Base-by-base conservation (phyloP, 2,329 filamentous ascomycete species). In the Microascus cirrosus region DNA sequence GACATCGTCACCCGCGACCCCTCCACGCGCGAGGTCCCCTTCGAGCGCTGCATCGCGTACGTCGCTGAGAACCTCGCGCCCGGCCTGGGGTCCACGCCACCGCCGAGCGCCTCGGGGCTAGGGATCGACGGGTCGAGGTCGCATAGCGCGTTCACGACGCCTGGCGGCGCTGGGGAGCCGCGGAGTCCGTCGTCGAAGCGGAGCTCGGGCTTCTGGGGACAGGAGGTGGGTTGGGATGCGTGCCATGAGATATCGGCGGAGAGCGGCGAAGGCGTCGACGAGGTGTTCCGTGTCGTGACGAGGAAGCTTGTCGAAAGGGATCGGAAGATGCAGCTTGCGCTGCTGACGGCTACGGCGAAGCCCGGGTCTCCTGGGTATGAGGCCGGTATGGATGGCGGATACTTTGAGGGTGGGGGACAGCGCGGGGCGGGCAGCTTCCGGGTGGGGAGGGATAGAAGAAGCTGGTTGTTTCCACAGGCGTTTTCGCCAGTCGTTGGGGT, bases 231-330 rank as follows among this genome's bases (percentile, higher is more conserved):
- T 56, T 97, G 93, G 92, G 92, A 96, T 67, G 95, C 91, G 62
- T 97, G 93, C 70, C 94, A 97, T 71, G 94, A 99, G 74, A 93
- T 99, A 67, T 92, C 86, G 64, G 92, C 93, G 54, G 93, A 95
- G 76, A 91, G 87, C 66, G 92, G 92, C 59, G 92, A 96, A 75
- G 93, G 93, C 20, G 92, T 99, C 20, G 94, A 97, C 65, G 94
- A 97, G 72, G 91, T 99, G 0, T 97, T 97, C 66, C 82, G 93
- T 22, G 81, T 84, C 50, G 81, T 84, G 15, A 79, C 81, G 39
- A 73, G 81, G 60, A 84, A 84, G 69, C 77, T 84, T 59, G 81
- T 84, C 63, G 81, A 84, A 70, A 80, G 83, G 73, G 83, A 83
- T 67, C 78, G 80, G 64, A 82, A 81, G 73, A 80, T 84, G 68